These are phyloP conservation scores for Talaromyces islandicus DNA, from an alignment of 2,329 filamentous ascomycete genomes.

Conservation along the genomic window DNA sequence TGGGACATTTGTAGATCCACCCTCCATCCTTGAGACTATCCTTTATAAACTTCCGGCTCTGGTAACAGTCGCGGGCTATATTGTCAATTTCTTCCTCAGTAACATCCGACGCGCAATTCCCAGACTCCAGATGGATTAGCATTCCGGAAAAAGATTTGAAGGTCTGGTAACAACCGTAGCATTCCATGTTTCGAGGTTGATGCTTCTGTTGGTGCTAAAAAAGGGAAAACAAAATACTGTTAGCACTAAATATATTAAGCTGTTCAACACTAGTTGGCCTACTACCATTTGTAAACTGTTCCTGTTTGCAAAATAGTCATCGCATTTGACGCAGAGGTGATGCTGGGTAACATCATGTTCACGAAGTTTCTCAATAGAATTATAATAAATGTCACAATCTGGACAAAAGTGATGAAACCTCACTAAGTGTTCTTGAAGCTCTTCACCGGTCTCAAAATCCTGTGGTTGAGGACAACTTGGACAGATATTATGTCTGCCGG, in stretches of 20 bases:
- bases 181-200: conserved; percentile 13
- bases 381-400: conserved; percentile 9
- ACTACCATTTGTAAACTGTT: conserved; percentile 13
- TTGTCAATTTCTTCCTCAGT: conserved; percentile 3
- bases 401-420: conserved; percentile 10
- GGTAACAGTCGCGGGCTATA: background rate
- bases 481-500: conserved; percentile 13
- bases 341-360: conserved; percentile 11
- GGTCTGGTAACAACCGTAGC: conserved; percentile 11
- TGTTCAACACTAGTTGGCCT: conserved; percentile 5
- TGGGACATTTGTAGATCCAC: background rate
- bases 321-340: conserved; percentile 10
- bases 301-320: conserved; percentile 8
- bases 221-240: too few relatives aligned
- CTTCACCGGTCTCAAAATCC: conserved; percentile 11
- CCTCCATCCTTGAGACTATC: background rate
- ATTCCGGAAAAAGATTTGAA: conserved; percentile 15
- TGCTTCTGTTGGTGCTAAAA: conserved; percentile 12
- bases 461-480: conserved; percentile 4
- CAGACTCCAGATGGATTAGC: conserved; percentile 13
- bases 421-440: conserved; percentile 12
- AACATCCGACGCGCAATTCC: conserved; percentile 8
- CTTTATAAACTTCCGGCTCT: conserved; percentile 1
- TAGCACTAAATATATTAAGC: too few relatives aligned
- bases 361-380: conserved; percentile 9